phyloP scores from a whole-genome alignment of 106 monocot species.

The Phalaenopsis aphrodite region DNA sequence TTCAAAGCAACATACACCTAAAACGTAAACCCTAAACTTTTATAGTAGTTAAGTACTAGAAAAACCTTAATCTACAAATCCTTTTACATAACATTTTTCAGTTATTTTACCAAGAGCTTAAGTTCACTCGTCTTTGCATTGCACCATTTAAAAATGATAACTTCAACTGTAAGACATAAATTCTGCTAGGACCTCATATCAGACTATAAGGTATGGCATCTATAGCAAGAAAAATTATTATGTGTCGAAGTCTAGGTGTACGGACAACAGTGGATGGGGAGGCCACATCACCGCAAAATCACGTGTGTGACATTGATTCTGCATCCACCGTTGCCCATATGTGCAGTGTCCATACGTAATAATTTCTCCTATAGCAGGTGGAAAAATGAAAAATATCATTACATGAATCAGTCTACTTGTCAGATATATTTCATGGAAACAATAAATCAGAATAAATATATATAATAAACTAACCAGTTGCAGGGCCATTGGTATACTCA shows the following conservation, averaged over 20 bases:
- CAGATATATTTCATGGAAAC: neutral
- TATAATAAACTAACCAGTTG: conserved; percentile 70
- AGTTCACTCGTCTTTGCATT: neutral
- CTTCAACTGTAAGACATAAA: neutral
- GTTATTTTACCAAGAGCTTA: neutral
- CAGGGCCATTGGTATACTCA: conserved; percentile 91
- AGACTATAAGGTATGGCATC: neutral
- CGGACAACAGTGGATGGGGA: too few relatives aligned
- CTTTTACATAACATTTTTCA: neutral
- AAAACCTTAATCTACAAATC: neutral
- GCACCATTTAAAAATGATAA: neutral
- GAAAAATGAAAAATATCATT: neutral
- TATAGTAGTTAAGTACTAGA: too few relatives aligned
- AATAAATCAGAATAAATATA: neutral
- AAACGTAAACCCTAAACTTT: too few relatives aligned
- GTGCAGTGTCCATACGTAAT: too few relatives aligned
- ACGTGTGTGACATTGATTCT: too few relatives aligned
- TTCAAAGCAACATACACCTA: too few relatives aligned
- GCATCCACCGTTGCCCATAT: too few relatives aligned
- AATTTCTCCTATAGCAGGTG: neutral
- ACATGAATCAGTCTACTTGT: neutral
- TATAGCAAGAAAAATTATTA: neutral
- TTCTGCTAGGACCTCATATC: neutral
- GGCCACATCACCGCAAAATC: too few relatives aligned
- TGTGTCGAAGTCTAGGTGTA: too few relatives aligned